Base-by-base conservation (phyloP, 352 stramenopile genomes). In the Globisporangium viniferum region DNA sequence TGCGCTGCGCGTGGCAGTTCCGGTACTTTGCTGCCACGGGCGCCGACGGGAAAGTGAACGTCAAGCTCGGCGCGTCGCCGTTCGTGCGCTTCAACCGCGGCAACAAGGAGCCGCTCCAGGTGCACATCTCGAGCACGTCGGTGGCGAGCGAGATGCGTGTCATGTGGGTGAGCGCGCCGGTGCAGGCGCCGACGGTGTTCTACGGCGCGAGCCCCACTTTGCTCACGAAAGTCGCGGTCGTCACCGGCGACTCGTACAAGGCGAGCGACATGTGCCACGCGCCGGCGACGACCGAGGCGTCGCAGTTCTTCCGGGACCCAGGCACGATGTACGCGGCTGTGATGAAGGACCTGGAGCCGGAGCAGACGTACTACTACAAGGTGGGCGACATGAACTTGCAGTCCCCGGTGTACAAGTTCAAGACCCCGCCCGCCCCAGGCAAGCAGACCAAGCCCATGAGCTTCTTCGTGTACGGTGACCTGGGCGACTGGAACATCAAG, bases 401-500 rank as follows among this genome's bases (percentile, higher is more conserved):
- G 46, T 73, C 63, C 3, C 24, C n/a, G 2, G 61, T 75, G 2
- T 76, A 71, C 59, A 64, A 29, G 20, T 68, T 79, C 33, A 67
- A 63, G 27, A 54, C 59, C 15, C 73, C 71, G 12, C 69, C 73
- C 7, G 53, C 61, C 1, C 59, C 67, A 6, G 73, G 73, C 12
- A 33, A 22, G 5, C 39, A 22, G 7, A n/a, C 20, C 44, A 65
- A 18, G 44, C 69, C 61, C 22, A 68, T 81, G 59, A 82, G 76
- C 41, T 94, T 86, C 60, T 77, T 95, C 48, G 79, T 88, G 31
- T 90, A 86, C 60, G 89, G 70, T 22, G 86, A 94, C 71, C 74
- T 93, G 59, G 86, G 86, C 31, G 84, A 82, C 12, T 73, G 65
- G 71, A 74, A 60, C 18, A 70, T 51, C 10, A 60, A 63, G 10